Evolutionary conservation across 2,329 filamentous ascomycete genomes (phyloP), one percentile per base, ranked within the genome.

Genomic region (Ophidiomyces ophidiicola): DNA sequence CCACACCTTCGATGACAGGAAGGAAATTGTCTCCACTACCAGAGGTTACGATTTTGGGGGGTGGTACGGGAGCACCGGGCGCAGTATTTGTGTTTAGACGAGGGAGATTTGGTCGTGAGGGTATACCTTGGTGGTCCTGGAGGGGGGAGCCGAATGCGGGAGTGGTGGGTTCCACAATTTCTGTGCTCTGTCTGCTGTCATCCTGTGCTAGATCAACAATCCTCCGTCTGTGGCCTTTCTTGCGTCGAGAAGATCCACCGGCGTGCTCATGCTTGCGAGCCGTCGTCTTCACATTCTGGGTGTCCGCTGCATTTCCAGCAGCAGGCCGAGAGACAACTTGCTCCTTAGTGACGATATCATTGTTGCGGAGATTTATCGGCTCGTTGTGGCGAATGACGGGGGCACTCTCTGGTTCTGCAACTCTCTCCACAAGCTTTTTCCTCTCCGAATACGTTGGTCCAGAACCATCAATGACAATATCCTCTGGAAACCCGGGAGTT

Each of bases 401-500:
- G 6, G 86, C 78, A 25, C 74, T 78, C 18, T 81, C 73, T 12
- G 79, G 76, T 50, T 92, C 78, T 1, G 82, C 80, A 7, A 71
- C 82, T 32, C 87, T 77, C 36, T 94, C 87, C 4, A 87, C 73
- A 30, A 98, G 70, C 48, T 82, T 80, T 52, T 85, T 85, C 55
- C 78, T 79, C 65, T 98, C 90, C 11, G 78, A 74, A 53, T 85
- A 92, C n/a, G 74, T 80, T 1, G 90, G 88, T 0, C 80, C 80
- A 23, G 76, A 75, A 2, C 81, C 79, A 57, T 98, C 90, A 50
- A 98, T 88, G 32, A 85, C 69, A 44, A 96, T 78, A 54, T 98
- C 90, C 48, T 94, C 83, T 0, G 79, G 81, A 53, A 90, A 93
- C 4, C 90, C 90, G 7, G 88, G 84, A 0, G 84, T 86, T 43